Evolutionary conservation across 495 filamentous ascomycete species (phyloP).

Genomic region (Neurospora sp.): DNA sequence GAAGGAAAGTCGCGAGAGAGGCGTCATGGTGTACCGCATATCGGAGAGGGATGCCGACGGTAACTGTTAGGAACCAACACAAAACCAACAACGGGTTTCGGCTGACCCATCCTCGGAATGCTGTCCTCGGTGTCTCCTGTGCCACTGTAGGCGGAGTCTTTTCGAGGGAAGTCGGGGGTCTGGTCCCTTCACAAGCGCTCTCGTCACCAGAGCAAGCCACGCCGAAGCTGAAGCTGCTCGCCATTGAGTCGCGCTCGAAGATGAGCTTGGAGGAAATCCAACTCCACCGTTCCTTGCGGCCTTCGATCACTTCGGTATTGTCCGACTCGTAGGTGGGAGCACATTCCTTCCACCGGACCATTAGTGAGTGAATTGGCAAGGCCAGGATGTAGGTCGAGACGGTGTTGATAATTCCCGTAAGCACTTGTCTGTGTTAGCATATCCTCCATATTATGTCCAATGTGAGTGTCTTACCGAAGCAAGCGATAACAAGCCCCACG

Average conservation of each 20-base stretch:
- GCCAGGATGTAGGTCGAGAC: slow-evolving; percentile 12
- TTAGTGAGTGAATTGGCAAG: slow-evolving; percentile 14
- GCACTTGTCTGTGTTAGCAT: slow-evolving; percentile 12
- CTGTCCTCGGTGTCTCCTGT: neutral
- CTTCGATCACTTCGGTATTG: neutral
- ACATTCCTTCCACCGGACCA: slow-evolving; percentile 12
- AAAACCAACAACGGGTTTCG: slow-evolving; percentile 17
- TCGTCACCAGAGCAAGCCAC: neutral
- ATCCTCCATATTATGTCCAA: neutral
- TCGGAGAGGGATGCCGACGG: slow-evolving; percentile 22
- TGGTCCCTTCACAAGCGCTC: neutral
- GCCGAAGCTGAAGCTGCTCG: slow-evolving; percentile 1
- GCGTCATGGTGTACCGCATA: slow-evolving; percentile 11
- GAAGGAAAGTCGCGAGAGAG: slow-evolving; percentile 25
- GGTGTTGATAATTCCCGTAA: slow-evolving; percentile 22
- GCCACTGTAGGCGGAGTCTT: neutral
- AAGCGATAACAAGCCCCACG: slow-evolving; percentile 25
- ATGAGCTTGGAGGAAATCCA: slow-evolving; percentile 1
- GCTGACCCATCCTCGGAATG: slow-evolving; percentile 1
- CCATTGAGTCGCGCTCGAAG: slow-evolving; percentile 1
- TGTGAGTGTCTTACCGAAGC: slow-evolving; percentile 23
- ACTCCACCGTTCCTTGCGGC: neutral
- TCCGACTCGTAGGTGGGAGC: neutral
- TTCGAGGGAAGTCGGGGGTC: neutral
- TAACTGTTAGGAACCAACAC: slow-evolving; percentile 14